Base-by-base conservation (phyloP, 1,139 yeast genomes). In the Pneumocystis murina region DNA sequence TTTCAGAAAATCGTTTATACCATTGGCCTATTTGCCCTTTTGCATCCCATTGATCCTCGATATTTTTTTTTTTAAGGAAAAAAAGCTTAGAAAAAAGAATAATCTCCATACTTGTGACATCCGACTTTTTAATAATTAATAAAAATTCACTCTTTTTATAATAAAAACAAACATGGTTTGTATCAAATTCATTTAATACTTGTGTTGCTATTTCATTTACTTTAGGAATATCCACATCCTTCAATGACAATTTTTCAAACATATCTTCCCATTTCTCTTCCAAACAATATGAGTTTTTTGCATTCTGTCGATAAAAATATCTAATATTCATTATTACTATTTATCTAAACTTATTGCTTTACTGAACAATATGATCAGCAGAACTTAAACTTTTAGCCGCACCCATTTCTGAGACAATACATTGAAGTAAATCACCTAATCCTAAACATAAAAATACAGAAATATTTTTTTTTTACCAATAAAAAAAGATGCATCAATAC, bases 1-100 rank as follows among this genome's bases (percentile, higher is more conserved):
- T 82, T 79, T 61, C 75, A 75, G 7, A 73, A 80, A 57, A 91
- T 91, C 28, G 87, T 85, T 70, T 84, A 80, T 61, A 75, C 74
- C 59, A 43, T 7, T 24, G 28, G 8, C 8, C 6, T 20, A 7
- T 4, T 33, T 33, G 35, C 8, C 35, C 35, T 33, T 33, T 7
- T 7, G 4, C 2, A 33, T 33, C 35, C 35, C 35, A 33, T 3
- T 33, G 35, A 33, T 33, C 35, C 8, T 33, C 35, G 8, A 33
- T 33, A 33, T 7, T 33, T 6, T 33, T 33, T 33, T 7, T 33
- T 7, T 33, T 33, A 4, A 33, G 8, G 35, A 33, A 33, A 33
- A 33, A 33, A 33, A 33, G 2, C 35, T 7, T 33, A 33, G 35
- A 33, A 33, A 33, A 33, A 33, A 33, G 35, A 6, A 33, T 33